Percentiles rank a stretch among this genome's conserved stretches.
These are phyloP conservation scores for Oryza australiensis DNA, from an alignment of 176 grass and related monocot species.

Conservation along the genomic window DNA sequence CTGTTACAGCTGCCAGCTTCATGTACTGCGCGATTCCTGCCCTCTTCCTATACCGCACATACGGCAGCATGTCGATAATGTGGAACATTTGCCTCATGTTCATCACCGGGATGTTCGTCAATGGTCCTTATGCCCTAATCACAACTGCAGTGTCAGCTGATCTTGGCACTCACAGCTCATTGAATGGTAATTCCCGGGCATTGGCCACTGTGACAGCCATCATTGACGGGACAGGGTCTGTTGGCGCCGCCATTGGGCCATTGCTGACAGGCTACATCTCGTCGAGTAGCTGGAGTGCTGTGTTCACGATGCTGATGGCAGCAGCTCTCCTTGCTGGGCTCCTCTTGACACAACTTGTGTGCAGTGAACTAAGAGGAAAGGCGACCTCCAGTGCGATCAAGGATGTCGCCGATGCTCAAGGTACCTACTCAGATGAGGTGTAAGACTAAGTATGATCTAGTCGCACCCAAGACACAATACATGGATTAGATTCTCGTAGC, in stretches of 20 bases:
- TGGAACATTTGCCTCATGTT: slow-evolving; percentile 81
- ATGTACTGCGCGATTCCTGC: slow-evolving; percentile 73
- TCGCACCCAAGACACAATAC: neutral
- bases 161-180: slow-evolving; percentile 73
- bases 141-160: slow-evolving; percentile 87
- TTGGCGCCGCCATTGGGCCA: slow-evolving; percentile 72
- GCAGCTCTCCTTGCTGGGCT: slow-evolving; percentile 78
- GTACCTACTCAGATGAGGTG: slow-evolving; percentile 43
- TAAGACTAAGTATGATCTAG: slow-evolving; percentile 28
- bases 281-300: slow-evolving; percentile 60
- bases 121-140: slow-evolving; percentile 82
- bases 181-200: slow-evolving; percentile 70
- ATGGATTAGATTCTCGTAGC: slow-evolving; percentile 36
- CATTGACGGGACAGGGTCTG: slow-evolving; percentile 80
- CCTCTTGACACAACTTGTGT: slow-evolving; percentile 68
- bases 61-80: slow-evolving; percentile 59
- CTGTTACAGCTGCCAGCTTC: slow-evolving; percentile 75
- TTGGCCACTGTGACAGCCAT: slow-evolving; percentile 83
- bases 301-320: slow-evolving; percentile 80
- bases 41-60: slow-evolving; percentile 75
- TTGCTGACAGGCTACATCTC: slow-evolving; percentile 84
- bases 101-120: slow-evolving; percentile 79
- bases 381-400: slow-evolving; percentile 8
- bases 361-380: slow-evolving; percentile 52
- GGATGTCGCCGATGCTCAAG: neutral